A percentile compares a stretch with the other conserved stretches of the same genome.
phyloP scores from a whole-genome alignment of 1,139 yeast species.

The Geotrichum candidum region DNA sequence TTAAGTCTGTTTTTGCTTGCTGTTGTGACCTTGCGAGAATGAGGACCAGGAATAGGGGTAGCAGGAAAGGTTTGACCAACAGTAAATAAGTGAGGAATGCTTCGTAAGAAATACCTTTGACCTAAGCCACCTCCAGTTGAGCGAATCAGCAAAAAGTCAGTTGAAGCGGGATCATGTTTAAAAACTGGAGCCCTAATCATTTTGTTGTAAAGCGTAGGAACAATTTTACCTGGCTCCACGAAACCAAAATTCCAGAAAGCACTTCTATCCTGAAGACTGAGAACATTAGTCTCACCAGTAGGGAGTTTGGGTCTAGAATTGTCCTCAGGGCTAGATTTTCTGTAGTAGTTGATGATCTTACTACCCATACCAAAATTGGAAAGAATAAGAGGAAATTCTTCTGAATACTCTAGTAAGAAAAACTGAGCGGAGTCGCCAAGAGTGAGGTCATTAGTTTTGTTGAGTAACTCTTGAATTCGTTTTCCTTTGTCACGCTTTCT shows the following conservation, averaged over 20 bases:
- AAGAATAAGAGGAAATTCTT: slow-evolving; percentile 76
- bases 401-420: slow-evolving; percentile 81
- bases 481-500: slow-evolving; percentile 86
- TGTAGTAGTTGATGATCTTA: slow-evolving; percentile 83
- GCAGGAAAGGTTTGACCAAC: slow-evolving; percentile 95
- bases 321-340: slow-evolving; percentile 79
- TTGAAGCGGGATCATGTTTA: slow-evolving; percentile 68
- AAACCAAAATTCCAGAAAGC: slow-evolving; percentile 99
- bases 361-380: slow-evolving; percentile 96
- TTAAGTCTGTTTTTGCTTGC: slow-evolving; percentile 85
- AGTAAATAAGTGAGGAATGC: slow-evolving; percentile 65
- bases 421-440: slow-evolving; percentile 76
- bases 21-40: slow-evolving; percentile 90
- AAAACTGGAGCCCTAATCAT: slow-evolving; percentile 91
- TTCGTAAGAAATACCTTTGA: slow-evolving; percentile 58
- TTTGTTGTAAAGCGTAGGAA: slow-evolving; percentile 88
- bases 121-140: slow-evolving; percentile 62
- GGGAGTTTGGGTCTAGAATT: slow-evolving; percentile 79
- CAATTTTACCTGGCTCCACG: slow-evolving; percentile 90
- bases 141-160: slow-evolving; percentile 77
- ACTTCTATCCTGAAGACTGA: slow-evolving; percentile 90
- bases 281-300: slow-evolving; percentile 90
- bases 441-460: slow-evolving; percentile 68
- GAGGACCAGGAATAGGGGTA: slow-evolving; percentile 95
- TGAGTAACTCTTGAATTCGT: slow-evolving; percentile 66